A percentile compares a stretch with the other conserved stretches of the same genome.
Conservation (phyloP, 2,329 filamentous ascomycete genomes). For the Monilinia vaccinii-corymbosi region DNA sequence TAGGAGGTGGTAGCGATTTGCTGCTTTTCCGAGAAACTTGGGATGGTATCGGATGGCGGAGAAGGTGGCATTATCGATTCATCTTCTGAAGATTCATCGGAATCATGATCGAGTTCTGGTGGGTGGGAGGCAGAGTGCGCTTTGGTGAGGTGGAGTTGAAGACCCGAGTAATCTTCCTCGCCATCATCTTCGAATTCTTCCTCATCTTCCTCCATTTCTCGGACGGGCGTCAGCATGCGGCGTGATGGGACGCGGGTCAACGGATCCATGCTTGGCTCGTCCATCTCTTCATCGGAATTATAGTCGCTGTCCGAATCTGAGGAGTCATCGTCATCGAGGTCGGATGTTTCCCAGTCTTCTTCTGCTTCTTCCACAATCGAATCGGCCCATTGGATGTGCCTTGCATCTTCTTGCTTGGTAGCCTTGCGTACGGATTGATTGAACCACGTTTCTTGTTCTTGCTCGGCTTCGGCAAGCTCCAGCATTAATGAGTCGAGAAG, state of each 20-base stretch:
- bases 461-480: constrained; percentile 81
- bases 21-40: constrained; percentile 52
- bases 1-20: constrained; percentile 34
- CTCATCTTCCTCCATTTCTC: constrained; percentile 28
- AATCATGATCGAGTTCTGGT: constrained; percentile 62
- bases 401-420: constrained; percentile 44
- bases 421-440: constrained; percentile 85
- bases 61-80: constrained; percentile 59
- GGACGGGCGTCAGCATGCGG: constrained; percentile 24
- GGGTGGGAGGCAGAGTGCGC: constrained; percentile 54
- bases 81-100: constrained; percentile 59
- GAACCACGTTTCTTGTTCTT: constrained; percentile 96
- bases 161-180: constrained; percentile 52
- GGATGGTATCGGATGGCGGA: constrained; percentile 36
- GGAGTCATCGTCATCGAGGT: constrained; percentile 42
- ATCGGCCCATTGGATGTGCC: constrained; percentile 83
- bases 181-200: constrained; percentile 44
- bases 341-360: constrained; percentile 60
- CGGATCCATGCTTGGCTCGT: constrained; percentile 42
- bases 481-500: constrained; percentile 94
- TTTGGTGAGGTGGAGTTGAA: constrained; percentile 58
- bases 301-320: constrained; percentile 46
- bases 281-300: constrained; percentile 49
- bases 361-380: constrained; percentile 63
- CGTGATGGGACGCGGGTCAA: constrained; percentile 39